These are phyloP conservation scores for Cladorrhinum sp. DNA, from an alignment of 2,329 filamentous ascomycete species.

Conservation along the genomic window DNA sequence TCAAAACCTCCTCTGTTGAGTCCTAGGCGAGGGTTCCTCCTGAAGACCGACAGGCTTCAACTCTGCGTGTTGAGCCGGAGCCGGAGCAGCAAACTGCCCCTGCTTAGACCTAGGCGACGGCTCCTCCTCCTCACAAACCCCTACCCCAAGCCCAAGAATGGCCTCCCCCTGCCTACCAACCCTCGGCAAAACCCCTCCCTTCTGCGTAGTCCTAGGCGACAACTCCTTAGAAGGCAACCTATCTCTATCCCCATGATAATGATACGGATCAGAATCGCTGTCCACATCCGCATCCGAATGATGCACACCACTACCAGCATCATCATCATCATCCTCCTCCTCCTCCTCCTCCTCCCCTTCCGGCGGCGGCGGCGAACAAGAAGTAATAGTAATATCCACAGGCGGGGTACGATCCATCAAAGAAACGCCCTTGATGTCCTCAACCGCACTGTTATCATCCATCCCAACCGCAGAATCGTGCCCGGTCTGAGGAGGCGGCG, in stretches of 20 bases:
- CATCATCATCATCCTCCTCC: too few species aligned
- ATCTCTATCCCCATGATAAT: neutral
- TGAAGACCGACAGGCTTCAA: too few species aligned
- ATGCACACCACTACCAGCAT: too few species aligned
- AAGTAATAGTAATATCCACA: slow-evolving; percentile 1
- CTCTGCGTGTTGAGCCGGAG: too few species aligned
- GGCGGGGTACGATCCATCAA: neutral
- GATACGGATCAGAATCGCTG: slow-evolving; percentile 7
- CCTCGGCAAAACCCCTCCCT: too few species aligned
- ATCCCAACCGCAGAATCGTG: slow-evolving; percentile 18
- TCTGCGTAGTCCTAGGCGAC: neutral
- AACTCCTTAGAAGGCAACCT: neutral
- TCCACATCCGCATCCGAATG: slow-evolving; percentile 9
- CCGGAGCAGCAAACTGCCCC: too few species aligned
- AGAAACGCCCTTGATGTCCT: neutral
- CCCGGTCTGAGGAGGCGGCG: slow-evolving; percentile 11
- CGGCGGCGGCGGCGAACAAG: neutral
- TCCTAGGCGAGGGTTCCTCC: neutral
- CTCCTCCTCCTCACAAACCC: too few species aligned
- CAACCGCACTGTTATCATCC: slow-evolving; percentile 12
- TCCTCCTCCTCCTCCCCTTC: neutral
- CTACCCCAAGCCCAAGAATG: too few species aligned
- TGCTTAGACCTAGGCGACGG: too few species aligned
- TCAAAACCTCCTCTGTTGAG: neutral
- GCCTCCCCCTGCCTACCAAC: too few species aligned